phyloP scores from a whole-genome alignment of 2,329 filamentous ascomycete species.

The Claviceps fusiformis region DNA sequence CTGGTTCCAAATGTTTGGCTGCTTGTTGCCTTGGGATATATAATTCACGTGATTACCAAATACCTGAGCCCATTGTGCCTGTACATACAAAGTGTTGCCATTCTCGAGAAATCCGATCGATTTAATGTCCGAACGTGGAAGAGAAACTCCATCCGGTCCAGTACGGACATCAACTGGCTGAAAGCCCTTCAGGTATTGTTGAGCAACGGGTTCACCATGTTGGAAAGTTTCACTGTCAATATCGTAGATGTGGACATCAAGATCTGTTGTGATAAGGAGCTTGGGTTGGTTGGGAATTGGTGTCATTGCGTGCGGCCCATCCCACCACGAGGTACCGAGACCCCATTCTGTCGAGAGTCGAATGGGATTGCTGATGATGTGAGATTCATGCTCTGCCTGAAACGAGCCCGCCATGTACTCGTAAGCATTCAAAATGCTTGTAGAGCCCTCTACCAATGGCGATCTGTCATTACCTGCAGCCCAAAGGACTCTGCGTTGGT shows the following conservation, averaged over 20 bases:
- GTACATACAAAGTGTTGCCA: neutral
- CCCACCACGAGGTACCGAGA: neutral
- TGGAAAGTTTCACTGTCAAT: neutral
- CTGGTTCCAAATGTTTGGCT: neutral
- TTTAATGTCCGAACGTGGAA: constrained; percentile 3
- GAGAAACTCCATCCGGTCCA: neutral
- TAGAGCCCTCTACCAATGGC: neutral
- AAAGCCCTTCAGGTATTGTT: neutral
- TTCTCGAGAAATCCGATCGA: neutral
- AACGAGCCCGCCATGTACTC: neutral
- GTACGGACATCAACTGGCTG: neutral
- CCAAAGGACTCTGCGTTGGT: neutral
- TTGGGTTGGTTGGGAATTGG: neutral
- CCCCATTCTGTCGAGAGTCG: constrained; percentile 2
- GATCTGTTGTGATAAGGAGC: constrained; percentile 2
- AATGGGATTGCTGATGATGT: neutral
- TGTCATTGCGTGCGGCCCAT: neutral
- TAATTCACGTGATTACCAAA: neutral
- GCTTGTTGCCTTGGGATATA: neutral
- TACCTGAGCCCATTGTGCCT: neutral
- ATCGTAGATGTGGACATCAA: constrained; percentile 1
- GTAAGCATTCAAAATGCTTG: constrained; percentile 1
- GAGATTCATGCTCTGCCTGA: neutral
- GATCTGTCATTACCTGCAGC: neutral
- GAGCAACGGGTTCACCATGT: neutral